phyloP scores from a whole-genome alignment of 306 rosid genomes.

The Glycine tomentella region DNA sequence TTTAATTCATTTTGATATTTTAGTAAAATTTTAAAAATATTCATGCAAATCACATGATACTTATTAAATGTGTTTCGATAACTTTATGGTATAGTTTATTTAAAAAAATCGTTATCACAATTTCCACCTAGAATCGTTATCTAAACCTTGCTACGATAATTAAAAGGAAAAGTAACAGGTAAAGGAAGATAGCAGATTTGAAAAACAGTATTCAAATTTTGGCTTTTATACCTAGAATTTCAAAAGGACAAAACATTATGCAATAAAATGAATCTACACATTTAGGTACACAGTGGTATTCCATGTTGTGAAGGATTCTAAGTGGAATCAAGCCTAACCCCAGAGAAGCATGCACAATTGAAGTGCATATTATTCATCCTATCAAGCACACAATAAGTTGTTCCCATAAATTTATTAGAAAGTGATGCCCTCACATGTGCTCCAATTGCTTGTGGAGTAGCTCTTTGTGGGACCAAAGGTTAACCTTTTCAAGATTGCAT shows the following conservation, averaged over 20 bases:
- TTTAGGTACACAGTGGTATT: slow-evolving; percentile 22
- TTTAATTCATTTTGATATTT: not conserved
- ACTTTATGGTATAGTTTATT: not conserved
- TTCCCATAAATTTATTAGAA: slow-evolving; percentile 25
- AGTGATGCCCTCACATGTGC: slow-evolving; percentile 49
- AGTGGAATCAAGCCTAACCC: slow-evolving; percentile 48
- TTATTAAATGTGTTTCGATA: not conserved
- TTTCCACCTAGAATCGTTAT: slow-evolving; percentile 40
- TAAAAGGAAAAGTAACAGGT: slow-evolving; percentile 26
- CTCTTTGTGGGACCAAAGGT: slow-evolving; percentile 44
- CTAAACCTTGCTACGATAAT: slow-evolving; percentile 32
- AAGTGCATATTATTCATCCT: slow-evolving; percentile 39
- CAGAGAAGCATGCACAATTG: slow-evolving; percentile 44
- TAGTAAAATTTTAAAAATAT: not conserved
- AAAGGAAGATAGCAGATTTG: slow-evolving; percentile 21
- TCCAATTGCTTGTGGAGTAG: slow-evolving; percentile 45
- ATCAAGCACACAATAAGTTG: slow-evolving; percentile 25
- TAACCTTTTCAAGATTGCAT: slow-evolving; percentile 53
- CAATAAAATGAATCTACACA: not conserved
- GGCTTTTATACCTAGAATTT: slow-evolving; percentile 38
- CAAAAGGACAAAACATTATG: slow-evolving; percentile 20
- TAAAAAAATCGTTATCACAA: not conserved
- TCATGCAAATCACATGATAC: not conserved
- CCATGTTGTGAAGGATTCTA: slow-evolving; percentile 16
- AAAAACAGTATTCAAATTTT: not conserved